Base-by-base conservation (phyloP, 306 rosid genomes). In the Lotus japonicus region DNA sequence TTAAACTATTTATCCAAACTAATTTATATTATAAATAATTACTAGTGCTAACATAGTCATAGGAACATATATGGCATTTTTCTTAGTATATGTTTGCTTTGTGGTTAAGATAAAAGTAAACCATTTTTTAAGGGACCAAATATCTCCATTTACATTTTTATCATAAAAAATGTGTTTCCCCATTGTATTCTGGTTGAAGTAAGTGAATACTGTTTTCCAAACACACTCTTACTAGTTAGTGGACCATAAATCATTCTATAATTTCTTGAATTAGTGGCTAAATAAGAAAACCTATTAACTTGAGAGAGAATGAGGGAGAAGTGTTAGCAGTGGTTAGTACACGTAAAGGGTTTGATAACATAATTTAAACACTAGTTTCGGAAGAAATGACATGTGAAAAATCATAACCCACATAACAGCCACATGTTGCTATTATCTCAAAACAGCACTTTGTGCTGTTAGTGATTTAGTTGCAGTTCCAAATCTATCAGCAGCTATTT, bases 321-420 rank as follows among this genome's bases (percentile, higher is more conserved):
- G 16, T 48, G 68, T 43, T 53, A 54, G 59, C 5, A 55, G 35
- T 33, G 13, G 71, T 54, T 69, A 52, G 7, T 2, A 60, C 58
- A 59, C 70, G 56, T 75, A 35, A 15, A 41, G 13, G 48, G 64
- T 31, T 12, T 35, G 2, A 43, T 53, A 53, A 15, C 21, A 61
- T 28, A 8, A 60, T 23, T 14, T 31, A 38, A 56, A n/a, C 81
- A 64, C 9, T 64, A 8, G 73, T 71, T 62, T 39, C 79, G 78
- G 75, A 58, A 48, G 10, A 68, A 66, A 65, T 16, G 81, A 61
- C 84, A 80, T 71, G 81, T 79, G 65, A 58, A 28, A 63, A 67
- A 71, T 66, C 67, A 6, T 19, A 60, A 61, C 49, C 58, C 18
- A 68, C 26, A 38, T 44, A 33, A 44, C 1, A 53, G 35, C 68